Evolutionary conservation across 139 green algal species (phyloP).

Genomic region (Chlamydomonas schloesseri): DNA sequence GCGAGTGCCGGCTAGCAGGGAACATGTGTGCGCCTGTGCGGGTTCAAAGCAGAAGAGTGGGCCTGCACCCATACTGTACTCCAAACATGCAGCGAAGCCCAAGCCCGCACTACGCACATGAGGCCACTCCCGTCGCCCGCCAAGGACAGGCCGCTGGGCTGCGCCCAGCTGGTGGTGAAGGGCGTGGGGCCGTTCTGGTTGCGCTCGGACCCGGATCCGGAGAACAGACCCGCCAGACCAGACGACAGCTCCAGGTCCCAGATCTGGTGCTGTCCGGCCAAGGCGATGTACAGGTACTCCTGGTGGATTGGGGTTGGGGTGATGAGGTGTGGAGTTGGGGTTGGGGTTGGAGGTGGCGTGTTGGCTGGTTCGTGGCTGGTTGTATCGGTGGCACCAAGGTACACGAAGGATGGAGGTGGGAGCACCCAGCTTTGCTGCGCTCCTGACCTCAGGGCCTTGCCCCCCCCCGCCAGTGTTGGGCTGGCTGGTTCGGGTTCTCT

Average conservation of each 20-base stretch:
- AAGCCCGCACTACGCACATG: slow-evolving; percentile 3
- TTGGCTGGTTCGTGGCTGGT: background rate
- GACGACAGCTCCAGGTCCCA: slow-evolving; percentile 69
- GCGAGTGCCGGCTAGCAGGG: no score
- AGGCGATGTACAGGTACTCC: slow-evolving; percentile 39
- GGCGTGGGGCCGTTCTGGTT: slow-evolving; percentile 78
- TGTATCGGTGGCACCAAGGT: no score
- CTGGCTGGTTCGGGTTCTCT: no score
- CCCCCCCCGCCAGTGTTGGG: no score
- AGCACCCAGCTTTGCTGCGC: no score
- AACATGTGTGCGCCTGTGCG: no score
- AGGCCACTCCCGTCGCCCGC: slow-evolving; percentile 36
- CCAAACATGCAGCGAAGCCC: no score
- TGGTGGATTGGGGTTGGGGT: background rate
- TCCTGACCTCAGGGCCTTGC: no score
- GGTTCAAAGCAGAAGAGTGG: no score
- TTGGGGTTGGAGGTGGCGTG: background rate
- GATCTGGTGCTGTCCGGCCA: slow-evolving; percentile 82
- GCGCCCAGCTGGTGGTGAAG: slow-evolving; percentile 74
- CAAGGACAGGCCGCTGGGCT: slow-evolving; percentile 79
- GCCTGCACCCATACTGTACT: no score
- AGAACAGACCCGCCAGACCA: slow-evolving; percentile 56
- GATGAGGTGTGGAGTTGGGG: background rate
- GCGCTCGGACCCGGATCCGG: slow-evolving; percentile 78
- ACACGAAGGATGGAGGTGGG: no score